Evolutionary conservation across 1,284 basidiomycete genomes (phyloP).

Genomic region (Leucoagaricus sp.): DNA sequence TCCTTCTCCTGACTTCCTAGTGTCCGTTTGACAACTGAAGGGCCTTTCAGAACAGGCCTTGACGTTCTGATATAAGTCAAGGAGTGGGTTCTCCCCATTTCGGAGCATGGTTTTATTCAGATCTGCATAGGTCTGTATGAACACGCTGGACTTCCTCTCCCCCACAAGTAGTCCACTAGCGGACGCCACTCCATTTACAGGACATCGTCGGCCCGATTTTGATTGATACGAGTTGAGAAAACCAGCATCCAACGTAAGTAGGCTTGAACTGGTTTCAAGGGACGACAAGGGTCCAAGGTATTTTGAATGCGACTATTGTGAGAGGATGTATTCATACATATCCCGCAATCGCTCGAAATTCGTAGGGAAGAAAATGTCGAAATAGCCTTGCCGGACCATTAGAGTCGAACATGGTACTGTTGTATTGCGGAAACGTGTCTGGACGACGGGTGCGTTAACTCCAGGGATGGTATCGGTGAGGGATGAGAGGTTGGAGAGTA

Average conservation of each 20-base stretch:
- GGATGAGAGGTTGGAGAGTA: slow-evolving; percentile 91
- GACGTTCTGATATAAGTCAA: slow-evolving; percentile 89
- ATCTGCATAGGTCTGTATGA: slow-evolving; percentile 81
- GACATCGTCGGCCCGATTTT: slow-evolving; percentile 50
- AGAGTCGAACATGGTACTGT: slow-evolving; percentile 92
- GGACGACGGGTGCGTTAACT: slow-evolving; percentile 91
- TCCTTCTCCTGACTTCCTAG: too few species aligned
- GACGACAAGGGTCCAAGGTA: slow-evolving; percentile 41
- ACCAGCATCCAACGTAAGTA: slow-evolving; percentile 54
- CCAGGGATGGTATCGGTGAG: slow-evolving; percentile 89
- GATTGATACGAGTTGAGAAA: slow-evolving; percentile 71
- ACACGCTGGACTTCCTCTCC: slow-evolving; percentile 77
- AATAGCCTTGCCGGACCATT: slow-evolving; percentile 93
- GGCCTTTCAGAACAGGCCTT: slow-evolving; percentile 70
- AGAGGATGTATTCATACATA: slow-evolving; percentile 85
- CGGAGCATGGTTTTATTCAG: slow-evolving; percentile 61
- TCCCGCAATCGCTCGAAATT: slow-evolving; percentile 84
- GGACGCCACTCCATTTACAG: slow-evolving; percentile 66
- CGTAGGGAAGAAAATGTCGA: slow-evolving; percentile 99
- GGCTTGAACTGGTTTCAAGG: slow-evolving; percentile 48
- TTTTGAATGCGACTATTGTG: slow-evolving; percentile 52
- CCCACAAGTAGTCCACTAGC: slow-evolving; percentile 79
- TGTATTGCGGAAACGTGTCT: slow-evolving; percentile 84
- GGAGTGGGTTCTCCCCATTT: slow-evolving; percentile 86
- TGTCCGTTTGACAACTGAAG: too few species aligned